phyloP scores from a whole-genome alignment of 2,329 filamentous ascomycete genomes.

The Zasmidium angulare region DNA sequence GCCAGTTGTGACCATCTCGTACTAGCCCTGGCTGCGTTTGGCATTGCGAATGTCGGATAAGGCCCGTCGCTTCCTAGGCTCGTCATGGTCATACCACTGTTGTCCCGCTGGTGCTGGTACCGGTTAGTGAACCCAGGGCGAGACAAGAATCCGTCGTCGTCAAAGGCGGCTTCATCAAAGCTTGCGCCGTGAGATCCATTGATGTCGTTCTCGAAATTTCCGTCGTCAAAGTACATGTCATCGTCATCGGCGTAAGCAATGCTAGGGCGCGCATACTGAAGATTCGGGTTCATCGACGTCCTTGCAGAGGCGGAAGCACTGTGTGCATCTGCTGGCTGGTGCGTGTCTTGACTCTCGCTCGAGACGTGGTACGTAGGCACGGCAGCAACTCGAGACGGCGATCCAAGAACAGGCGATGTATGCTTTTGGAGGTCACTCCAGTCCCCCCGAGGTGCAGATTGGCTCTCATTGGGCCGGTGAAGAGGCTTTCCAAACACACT shows the following conservation, averaged over 20 bases:
- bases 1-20: constrained; percentile 29
- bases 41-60: constrained; percentile 34
- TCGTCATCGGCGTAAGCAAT: constrained; percentile 12
- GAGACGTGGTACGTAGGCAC: constrained; percentile 1
- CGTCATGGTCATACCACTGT: constrained; percentile 20
- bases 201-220: constrained; percentile 34
- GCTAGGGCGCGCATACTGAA: not conserved
- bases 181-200: constrained; percentile 11
- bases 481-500: not conserved
- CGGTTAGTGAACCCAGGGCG: constrained; percentile 15
- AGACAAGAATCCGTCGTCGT: constrained; percentile 29
- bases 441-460: not conserved
- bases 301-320: not conserved
- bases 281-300: not conserved
- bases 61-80: constrained; percentile 29
- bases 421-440: not conserved
- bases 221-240: constrained; percentile 40
- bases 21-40: constrained; percentile 26
- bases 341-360: not conserved
- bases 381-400: not conserved
- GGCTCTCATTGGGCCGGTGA: not conserved
- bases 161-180: constrained; percentile 40
- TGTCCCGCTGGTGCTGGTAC: constrained; percentile 21
- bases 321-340: not conserved
- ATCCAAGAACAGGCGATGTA: not conserved